Base-by-base conservation (phyloP, 345 rosid genomes). In the Mangifera indica region DNA sequence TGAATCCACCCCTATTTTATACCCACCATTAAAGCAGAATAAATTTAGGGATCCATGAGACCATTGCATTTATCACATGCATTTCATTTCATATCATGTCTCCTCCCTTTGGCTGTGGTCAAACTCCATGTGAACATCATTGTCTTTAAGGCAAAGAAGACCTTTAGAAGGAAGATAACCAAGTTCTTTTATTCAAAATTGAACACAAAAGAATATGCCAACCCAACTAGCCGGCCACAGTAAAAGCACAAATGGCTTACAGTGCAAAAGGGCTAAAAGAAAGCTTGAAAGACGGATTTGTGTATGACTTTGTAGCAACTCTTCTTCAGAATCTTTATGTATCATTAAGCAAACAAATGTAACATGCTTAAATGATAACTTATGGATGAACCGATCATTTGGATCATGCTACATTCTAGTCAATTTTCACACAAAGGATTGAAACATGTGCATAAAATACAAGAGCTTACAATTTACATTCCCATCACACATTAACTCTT, bases 401-500 rank as follows among this genome's bases (percentile, higher is more conserved):
- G 8, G 42, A 37, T 37, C 9, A 24, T 5, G n/a, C 18, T 59
- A 11, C 10, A 59, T 18, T 24, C 62, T 2, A 25, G 62, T 58
- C 62, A 58, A 3, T 58, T 58, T 25, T 34, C 40, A 11, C 10
- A 15, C 62, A 26, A 59, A 17, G 26, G 14, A 59, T 14, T 25
- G 42, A 59, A 4, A 25, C 17, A 3, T 0, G 20, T 42, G 24
- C 49, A 20, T 4, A 20, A 18, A 4, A 17, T 18, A 45, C 17
- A 25, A 25, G 42, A 29, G 20, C 15, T 63, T n/a, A 25, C 25
- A 64, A 76, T 71, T 71, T 76, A 76, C 81, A 82, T 67, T 74
- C 63, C 62, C 76, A 72, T 72, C 65, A 83, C 75, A 73, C 70
- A 75, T 75, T 51, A 73, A 79, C 72, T 66, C 77, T 64, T 64